Conservation (phyloP, 139 green algal species). For the Chlamydomonas sp. region DNA sequence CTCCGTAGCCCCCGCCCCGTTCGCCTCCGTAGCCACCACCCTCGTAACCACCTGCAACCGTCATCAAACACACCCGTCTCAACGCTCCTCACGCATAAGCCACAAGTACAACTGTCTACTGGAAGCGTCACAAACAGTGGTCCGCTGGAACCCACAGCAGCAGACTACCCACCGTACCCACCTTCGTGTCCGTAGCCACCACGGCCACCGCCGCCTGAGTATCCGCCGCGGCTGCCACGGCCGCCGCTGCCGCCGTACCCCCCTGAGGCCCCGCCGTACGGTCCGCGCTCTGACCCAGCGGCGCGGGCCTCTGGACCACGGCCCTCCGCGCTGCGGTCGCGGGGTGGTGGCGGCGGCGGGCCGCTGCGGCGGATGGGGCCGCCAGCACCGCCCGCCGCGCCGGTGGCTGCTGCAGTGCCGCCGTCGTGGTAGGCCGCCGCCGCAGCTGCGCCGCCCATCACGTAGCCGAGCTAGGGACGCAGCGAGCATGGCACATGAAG, state of each 20-base stretch:
- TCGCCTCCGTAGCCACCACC: not conserved
- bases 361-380: conserved; percentile 33
- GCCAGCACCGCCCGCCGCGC: conserved; percentile 18
- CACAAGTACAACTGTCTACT: too few relatives aligned
- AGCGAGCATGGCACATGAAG: too few relatives aligned
- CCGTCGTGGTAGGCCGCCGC: conserved; percentile 6
- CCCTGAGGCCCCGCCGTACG: not conserved
- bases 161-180: too few relatives aligned
- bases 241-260: conserved; percentile 21
- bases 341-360: not conserved
- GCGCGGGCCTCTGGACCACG: not conserved
- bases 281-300: not conserved
- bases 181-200: not conserved
- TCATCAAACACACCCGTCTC: too few relatives aligned
- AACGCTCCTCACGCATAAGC: too few relatives aligned
- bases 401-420: not conserved
- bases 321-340: conserved; percentile 1
- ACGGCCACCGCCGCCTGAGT: conserved; percentile 2
- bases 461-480: not conserved
- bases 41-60: too few relatives aligned
- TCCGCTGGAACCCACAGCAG: too few relatives aligned
- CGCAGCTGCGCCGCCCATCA: not conserved
- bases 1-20: not conserved
- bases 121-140: too few relatives aligned
- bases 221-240: conserved; percentile 3